A percentile compares a stretch with the other conserved stretches of the same genome.
Evolutionary conservation across 176 grass and related monocot genomes (phyloP).

Genomic region (Eragrostis curvula): DNA sequence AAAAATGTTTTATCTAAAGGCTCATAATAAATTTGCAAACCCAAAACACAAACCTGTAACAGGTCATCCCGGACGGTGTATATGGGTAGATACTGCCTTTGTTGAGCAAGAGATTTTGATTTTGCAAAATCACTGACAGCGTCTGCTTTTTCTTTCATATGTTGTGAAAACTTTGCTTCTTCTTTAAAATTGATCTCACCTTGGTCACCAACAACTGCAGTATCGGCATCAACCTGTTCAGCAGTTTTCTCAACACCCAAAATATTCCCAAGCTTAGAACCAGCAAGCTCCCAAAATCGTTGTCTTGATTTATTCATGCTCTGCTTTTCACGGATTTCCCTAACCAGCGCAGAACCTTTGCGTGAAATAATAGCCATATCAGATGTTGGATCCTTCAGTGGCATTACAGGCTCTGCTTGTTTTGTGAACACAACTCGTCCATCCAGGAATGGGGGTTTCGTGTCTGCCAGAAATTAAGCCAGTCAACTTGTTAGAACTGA

Average conservation of each 20-base stretch:
- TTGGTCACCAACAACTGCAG: slow-evolving; percentile 87
- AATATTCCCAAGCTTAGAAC: slow-evolving; percentile 98
- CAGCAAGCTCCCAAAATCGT: slow-evolving; percentile 97
- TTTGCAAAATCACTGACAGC: slow-evolving; percentile 98
- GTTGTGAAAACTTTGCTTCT: slow-evolving; percentile 93
- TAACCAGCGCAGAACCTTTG: slow-evolving; percentile 91
- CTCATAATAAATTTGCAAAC: slow-evolving; percentile 4
- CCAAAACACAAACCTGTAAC: slow-evolving; percentile 71
- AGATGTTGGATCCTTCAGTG: slow-evolving; percentile 94
- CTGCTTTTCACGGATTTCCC: slow-evolving; percentile 97
- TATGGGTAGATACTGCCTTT: slow-evolving; percentile 99
- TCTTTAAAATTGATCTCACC: slow-evolving; percentile 98
- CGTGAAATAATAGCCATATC: slow-evolving; percentile 98
- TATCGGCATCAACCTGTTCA: slow-evolving; percentile 99
- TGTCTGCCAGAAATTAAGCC: slow-evolving; percentile 60
- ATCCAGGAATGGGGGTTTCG: slow-evolving; percentile 95
- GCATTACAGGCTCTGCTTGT: slow-evolving; percentile 97
- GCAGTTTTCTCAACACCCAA: slow-evolving; percentile 95
- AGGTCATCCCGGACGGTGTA: slow-evolving; percentile 92
- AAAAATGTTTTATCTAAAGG: slow-evolving; percentile 2
- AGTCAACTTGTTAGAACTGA: neutral
- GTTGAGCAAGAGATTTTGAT: slow-evolving; percentile 94
- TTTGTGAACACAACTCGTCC: slow-evolving; percentile 96
- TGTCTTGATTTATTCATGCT: slow-evolving; percentile 97
- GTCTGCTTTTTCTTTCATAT: slow-evolving; percentile 88